phyloP scores from a whole-genome alignment of 805 yeast species.

The Ogataea angusta region DNA sequence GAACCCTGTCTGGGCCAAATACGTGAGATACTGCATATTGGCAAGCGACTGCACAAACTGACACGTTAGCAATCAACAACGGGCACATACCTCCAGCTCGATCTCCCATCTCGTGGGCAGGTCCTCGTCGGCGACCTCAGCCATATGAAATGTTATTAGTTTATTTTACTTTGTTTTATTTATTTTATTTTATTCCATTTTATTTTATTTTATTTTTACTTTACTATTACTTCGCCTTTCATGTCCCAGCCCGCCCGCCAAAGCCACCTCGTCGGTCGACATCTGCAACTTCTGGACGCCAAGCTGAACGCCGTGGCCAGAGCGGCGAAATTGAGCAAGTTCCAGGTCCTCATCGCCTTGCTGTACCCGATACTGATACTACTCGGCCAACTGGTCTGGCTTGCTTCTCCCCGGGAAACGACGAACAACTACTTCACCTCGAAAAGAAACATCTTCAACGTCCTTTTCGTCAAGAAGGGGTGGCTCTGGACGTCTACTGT shows the following conservation, averaged over 20 bases:
- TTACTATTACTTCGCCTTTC: background rate
- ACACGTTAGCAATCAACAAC: conserved; percentile 5
- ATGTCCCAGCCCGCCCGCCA: conserved; percentile 2
- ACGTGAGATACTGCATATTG: conserved; percentile 82
- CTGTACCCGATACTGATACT: conserved; percentile 40
- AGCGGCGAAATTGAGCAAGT: conserved; percentile 8
- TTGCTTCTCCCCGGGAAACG: conserved; percentile 42
- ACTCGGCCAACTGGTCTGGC: conserved; percentile 49
- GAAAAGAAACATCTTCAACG: conserved; percentile 70
- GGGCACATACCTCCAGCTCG: conserved; percentile 62
- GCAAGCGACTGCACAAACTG: conserved; percentile 89
- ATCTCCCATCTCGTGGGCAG: conserved; percentile 86
- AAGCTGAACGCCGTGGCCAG: conserved; percentile 7
- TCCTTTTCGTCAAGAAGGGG: conserved; percentile 77
- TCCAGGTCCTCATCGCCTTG: conserved; percentile 9
- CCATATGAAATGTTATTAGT: background rate
- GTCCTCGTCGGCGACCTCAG: conserved; percentile 22
- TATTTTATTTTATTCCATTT: too few species aligned
- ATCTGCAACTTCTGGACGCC: conserved; percentile 9
- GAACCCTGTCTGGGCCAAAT: conserved; percentile 78
- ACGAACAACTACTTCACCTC: conserved; percentile 50
- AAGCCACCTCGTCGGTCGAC: conserved; percentile 11
- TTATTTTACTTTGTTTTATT: too few species aligned
- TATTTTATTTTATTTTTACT: too few species aligned
- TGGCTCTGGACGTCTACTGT: conserved; percentile 84